A percentile compares a stretch with the other conserved stretches of the same genome.
Evolutionary conservation across 805 yeast species (phyloP).

Genomic region (Cyberlindnera saturnus): DNA sequence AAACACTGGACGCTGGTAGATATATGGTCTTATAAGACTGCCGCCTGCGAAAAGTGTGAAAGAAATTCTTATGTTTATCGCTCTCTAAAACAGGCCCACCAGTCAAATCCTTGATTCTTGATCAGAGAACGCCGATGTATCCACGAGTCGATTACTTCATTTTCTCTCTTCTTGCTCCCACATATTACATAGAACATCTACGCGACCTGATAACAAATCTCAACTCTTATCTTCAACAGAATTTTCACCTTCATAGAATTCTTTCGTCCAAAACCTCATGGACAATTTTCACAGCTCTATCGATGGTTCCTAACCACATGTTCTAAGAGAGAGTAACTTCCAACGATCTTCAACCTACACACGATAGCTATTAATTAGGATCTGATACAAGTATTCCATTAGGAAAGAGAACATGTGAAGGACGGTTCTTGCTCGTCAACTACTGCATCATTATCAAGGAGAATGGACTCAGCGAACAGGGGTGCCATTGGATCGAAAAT

Average conservation of each 20-base stretch:
- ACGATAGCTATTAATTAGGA: constrained; percentile 53
- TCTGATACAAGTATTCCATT: constrained; percentile 52
- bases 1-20: no score
- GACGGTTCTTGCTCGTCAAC: no score
- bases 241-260: constrained; percentile 26
- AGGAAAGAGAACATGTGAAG: constrained; percentile 62
- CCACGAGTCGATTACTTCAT: constrained; percentile 40
- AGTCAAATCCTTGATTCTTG: no score
- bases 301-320: constrained; percentile 63
- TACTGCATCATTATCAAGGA: constrained; percentile 1
- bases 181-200: constrained; percentile 18
- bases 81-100: no score
- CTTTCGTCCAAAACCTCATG: constrained; percentile 66
- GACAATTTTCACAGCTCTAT: constrained; percentile 60
- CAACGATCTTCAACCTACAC: constrained; percentile 57
- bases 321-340: constrained; percentile 43
- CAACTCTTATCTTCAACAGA: constrained; percentile 5
- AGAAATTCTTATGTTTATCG: no score
- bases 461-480: constrained; percentile 5
- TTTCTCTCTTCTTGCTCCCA: constrained; percentile 24
- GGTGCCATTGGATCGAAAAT: not conserved
- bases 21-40: no score
- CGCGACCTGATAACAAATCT: constrained; percentile 19
- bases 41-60: no score
- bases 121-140: constrained; percentile 63